Conservation (phyloP, 495 filamentous ascomycete species). For the Diplogelasinospora grovesii region DNA sequence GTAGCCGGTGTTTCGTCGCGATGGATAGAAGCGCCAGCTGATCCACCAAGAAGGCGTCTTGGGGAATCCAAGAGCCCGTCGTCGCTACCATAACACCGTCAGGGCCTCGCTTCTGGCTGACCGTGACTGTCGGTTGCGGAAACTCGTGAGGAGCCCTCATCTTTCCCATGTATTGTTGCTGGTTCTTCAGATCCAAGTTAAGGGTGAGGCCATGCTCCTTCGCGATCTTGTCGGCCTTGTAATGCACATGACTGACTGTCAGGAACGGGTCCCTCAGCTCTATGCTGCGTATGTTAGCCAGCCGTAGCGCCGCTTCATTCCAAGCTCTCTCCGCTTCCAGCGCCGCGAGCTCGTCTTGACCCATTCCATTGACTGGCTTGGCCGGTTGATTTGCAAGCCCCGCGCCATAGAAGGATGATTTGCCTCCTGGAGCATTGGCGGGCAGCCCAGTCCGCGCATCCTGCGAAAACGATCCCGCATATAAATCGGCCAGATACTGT, state of each 20-base stretch:
- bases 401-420: constrained; percentile 50
- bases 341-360: constrained; percentile 46
- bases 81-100: constrained; percentile 52
- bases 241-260: constrained; percentile 37
- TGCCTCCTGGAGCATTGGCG: constrained; percentile 40
- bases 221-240: constrained; percentile 53
- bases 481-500: constrained; percentile 57
- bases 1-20: constrained; percentile 19
- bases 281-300: constrained; percentile 35
- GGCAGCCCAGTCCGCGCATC: constrained; percentile 39
- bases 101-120: constrained; percentile 33
- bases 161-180: constrained; percentile 33
- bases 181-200: constrained; percentile 40
- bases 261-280: constrained; percentile 40
- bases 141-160: constrained; percentile 48
- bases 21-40: constrained; percentile 70
- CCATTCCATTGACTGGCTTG: constrained; percentile 36
- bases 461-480: constrained; percentile 31
- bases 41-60: constrained; percentile 61
- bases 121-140: constrained; percentile 26
- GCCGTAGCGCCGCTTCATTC: constrained; percentile 36
- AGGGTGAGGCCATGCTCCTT: constrained; percentile 50
- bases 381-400: constrained; percentile 52
- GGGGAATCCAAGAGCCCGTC: constrained; percentile 57
- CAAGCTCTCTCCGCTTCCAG: constrained; percentile 41